These are phyloP conservation scores for Kwoniella shivajii DNA, from an alignment of 1,284 basidiomycete species.

Conservation along the genomic window DNA sequence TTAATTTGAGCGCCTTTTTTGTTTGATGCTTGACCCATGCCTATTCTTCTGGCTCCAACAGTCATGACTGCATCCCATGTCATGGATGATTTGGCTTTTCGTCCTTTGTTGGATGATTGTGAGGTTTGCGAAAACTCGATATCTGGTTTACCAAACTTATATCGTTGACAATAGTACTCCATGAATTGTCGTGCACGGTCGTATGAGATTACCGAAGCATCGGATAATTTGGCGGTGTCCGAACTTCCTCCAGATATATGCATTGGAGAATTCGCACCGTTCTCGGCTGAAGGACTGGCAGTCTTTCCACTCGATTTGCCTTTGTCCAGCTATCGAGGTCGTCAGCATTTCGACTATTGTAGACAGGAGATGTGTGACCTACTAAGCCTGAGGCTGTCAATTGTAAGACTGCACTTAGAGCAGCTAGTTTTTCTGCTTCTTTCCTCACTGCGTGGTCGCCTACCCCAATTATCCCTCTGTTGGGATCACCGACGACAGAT, in stretches of 20 bases:
- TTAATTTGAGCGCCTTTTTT: slow-evolving; percentile 77
- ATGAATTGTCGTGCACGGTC: slow-evolving; percentile 86
- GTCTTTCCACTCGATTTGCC: slow-evolving; percentile 16
- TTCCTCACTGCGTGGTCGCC: slow-evolving; percentile 70
- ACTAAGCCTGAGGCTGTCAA: slow-evolving; percentile 66
- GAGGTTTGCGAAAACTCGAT: slow-evolving; percentile 60
- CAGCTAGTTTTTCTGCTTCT: slow-evolving; percentile 74
- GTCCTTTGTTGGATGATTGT: slow-evolving; percentile 7
- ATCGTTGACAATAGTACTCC: slow-evolving; percentile 89
- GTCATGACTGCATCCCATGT: slow-evolving; percentile 81
- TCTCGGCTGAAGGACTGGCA: not conserved
- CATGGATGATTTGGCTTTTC: slow-evolving; percentile 36
- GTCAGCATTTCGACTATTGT: not conserved
- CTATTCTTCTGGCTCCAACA: slow-evolving; percentile 77
- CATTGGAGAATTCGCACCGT: slow-evolving; percentile 2
- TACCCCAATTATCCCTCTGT: slow-evolving; percentile 51
- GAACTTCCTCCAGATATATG: slow-evolving; percentile 8
- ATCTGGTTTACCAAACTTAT: slow-evolving; percentile 78
- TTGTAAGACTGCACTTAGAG: slow-evolving; percentile 71
- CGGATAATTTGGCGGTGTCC: slow-evolving; percentile 59
- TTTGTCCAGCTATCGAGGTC: slow-evolving; percentile 23
- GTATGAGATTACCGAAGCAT: slow-evolving; percentile 67
- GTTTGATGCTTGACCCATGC: slow-evolving; percentile 67
- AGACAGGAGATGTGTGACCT: slow-evolving; percentile 15
- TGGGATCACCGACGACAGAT: slow-evolving; percentile 34